A percentile compares a stretch with the other conserved stretches of the same genome.
Evolutionary conservation across 768 basidiomycete genomes (phyloP).

Genomic region (Symmetrospora coprosmae): DNA sequence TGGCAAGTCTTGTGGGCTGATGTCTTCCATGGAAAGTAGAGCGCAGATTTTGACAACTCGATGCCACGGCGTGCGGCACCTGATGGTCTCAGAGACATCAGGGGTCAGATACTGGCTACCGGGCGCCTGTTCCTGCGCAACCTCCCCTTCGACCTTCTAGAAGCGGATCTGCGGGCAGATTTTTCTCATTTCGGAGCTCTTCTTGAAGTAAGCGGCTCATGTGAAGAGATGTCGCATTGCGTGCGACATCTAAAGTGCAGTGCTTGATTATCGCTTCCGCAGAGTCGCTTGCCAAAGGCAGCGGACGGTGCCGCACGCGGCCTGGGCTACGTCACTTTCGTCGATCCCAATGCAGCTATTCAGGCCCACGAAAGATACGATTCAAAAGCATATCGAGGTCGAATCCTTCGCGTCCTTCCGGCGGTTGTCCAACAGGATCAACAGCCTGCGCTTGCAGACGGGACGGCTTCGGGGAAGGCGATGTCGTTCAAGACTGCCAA

Average conservation of each 20-base stretch:
- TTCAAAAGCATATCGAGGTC: constrained; percentile 73
- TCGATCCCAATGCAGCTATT: constrained; percentile 44
- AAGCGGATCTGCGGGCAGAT: constrained; percentile 51
- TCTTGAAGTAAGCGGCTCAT: constrained; percentile 59
- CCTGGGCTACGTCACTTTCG: constrained; percentile 50
- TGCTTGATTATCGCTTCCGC: neutral
- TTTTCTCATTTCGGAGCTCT: constrained; percentile 60
- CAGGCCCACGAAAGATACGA: constrained; percentile 66
- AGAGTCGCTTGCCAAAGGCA: neutral
- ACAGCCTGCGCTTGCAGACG: neutral
- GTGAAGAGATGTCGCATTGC: neutral
- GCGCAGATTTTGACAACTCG: too few species aligned
- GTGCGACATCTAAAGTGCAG: neutral
- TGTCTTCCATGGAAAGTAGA: too few species aligned
- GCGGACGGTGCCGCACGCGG: constrained; percentile 43
- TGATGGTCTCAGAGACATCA: too few species aligned
- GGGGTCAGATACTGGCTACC: too few species aligned
- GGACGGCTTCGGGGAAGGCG: neutral
- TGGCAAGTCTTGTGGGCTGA: too few species aligned
- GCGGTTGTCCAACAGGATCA: constrained; percentile 47
- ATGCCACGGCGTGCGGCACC: too few species aligned
- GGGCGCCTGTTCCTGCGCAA: constrained; percentile 78
- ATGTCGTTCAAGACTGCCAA: neutral
- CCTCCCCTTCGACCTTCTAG: constrained; percentile 68
- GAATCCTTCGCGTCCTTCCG: constrained; percentile 75